Evolutionary conservation across 306 rosid genomes (phyloP), one percentile per base, ranked within the genome.

Genomic region (Crataegus laevigata): DNA sequence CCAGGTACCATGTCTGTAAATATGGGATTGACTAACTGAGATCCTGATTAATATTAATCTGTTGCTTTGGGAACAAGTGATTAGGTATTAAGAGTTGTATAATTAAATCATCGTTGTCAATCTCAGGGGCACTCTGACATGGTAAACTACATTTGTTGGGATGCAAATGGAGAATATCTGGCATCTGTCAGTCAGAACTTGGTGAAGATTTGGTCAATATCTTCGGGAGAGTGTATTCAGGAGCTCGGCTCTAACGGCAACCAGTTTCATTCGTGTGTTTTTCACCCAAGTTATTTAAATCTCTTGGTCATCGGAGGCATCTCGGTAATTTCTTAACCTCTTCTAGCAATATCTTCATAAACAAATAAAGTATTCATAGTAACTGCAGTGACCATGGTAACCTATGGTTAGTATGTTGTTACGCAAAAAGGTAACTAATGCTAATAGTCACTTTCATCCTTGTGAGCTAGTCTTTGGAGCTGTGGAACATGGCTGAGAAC

Each of bases 401-500:
- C 21, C 36, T 30, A 29, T 11, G 21, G 12, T 21, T 69, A 10
- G 40, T 36, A 36, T 7, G 9, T 36, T 36, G 40, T 38, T 11
- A 28, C 6, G 42, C 30, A 21, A 52, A 71, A 47, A 8, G 40
- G 38, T 40, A 47, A 74, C 51, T 18, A 32, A 19, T 43, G 38
- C 74, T 71, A 18, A 82, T 38, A 34, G 9, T 58, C 58, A 2
- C 24, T 38, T 82, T 75, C 57, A 47, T 80, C 43, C 14, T 76
- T 32, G 32, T 45, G 75, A 29, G 24, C 68, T 85, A 93, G 97
- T 85, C 96, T 15, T 72, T 93, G 89, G 98, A 91, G 85, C 85
- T 93, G 60, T 91, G 98, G 98, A 85, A 91, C 83, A 76, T 88
- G 94, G 90, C 87, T 0, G 96, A 89, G 81, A 91, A 93, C 66